Base-by-base conservation (phyloP, 2,329 filamentous ascomycete genomes). In the Apiospora marii region DNA sequence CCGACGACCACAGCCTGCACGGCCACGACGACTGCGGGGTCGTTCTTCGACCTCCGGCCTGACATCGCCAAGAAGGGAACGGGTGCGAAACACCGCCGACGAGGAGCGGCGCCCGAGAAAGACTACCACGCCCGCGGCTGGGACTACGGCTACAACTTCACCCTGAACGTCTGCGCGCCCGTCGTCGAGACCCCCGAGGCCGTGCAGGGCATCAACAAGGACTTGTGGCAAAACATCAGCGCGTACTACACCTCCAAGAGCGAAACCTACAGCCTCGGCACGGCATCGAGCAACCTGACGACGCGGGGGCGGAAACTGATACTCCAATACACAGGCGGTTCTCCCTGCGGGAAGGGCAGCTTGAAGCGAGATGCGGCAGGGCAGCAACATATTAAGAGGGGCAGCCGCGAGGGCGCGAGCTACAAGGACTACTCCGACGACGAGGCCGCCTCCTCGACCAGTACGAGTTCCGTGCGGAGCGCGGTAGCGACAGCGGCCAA, bases 141-240 rank as follows among this genome's bases (percentile, higher is more conserved):
- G 81, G 94, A 96, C 82, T 94, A 95, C 77, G 90, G 89, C 74
- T 90, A 90, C 75, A 96, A 96, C 84, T 96, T 96, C 79, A 96
- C 93, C 1, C 80, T 96, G 78, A 96, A 96, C 83, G 92, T 96
- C 77, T 96, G 94, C 84, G 91, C 88, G 48, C 86, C 93, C 1
- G 92, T 95, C n/a, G 88, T 95, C 22, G 90, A 93, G 76, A 84
- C 89, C 22, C 85, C 93, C 27, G 84, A 87, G 61, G 85, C 90
- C 74, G 89, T 93, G 13, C 87, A 89, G 14, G 93, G 92, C n/a
- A 81, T 95, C 4, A 86, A 91, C 64, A 86, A 89, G 81, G 80
- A 81, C 71, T 78, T 86, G 68, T 94, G 91, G 91, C 85, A 85
- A 82, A 95, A 96, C 77, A 89, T 96, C 76, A 94, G 92, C 85